These are phyloP conservation scores for Epichloe aotearoae DNA, from an alignment of 2,329 filamentous ascomycete genomes.

Conservation along the genomic window DNA sequence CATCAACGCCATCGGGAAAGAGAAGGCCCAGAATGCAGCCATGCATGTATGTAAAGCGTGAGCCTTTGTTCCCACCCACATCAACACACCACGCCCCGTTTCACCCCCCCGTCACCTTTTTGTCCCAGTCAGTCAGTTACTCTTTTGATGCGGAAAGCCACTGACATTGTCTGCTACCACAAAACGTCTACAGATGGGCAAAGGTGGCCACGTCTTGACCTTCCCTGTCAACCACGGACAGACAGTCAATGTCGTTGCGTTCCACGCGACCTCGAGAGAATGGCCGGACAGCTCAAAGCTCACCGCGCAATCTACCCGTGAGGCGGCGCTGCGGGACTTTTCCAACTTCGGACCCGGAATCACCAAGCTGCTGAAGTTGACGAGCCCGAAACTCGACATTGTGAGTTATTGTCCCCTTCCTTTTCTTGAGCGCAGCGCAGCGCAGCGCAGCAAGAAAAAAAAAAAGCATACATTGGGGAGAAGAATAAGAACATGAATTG, in stretches of 20 bases:
- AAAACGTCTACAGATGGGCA: constrained; percentile 1
- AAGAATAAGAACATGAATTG: background rate
- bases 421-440: too few relatives aligned
- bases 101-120: too few relatives aligned
- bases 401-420: background rate
- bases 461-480: background rate
- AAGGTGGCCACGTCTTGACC: constrained; percentile 3
- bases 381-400: background rate
- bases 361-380: background rate
- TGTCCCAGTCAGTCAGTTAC: background rate
- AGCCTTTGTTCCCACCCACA: background rate
- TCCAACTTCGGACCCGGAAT: background rate
- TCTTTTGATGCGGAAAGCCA: background rate
- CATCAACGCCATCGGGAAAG: constrained; percentile 29
- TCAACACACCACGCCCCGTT: too few relatives aligned
- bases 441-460: background rate
- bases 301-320: constrained; percentile 1
- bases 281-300: constrained; percentile 1
- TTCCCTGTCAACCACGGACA: constrained; percentile 4
- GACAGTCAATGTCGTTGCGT: constrained; percentile 4
- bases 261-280: background rate
- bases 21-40: constrained; percentile 16
- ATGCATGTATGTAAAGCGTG: constrained; percentile 4
- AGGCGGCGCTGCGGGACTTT: constrained; percentile 3
- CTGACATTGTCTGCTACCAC: background rate